Percentiles rank a stretch among this genome's conserved stretches.
These are phyloP conservation scores for Ophiostoma sp. DNA, from an alignment of 2,329 filamentous ascomycete species.

Conservation along the genomic window DNA sequence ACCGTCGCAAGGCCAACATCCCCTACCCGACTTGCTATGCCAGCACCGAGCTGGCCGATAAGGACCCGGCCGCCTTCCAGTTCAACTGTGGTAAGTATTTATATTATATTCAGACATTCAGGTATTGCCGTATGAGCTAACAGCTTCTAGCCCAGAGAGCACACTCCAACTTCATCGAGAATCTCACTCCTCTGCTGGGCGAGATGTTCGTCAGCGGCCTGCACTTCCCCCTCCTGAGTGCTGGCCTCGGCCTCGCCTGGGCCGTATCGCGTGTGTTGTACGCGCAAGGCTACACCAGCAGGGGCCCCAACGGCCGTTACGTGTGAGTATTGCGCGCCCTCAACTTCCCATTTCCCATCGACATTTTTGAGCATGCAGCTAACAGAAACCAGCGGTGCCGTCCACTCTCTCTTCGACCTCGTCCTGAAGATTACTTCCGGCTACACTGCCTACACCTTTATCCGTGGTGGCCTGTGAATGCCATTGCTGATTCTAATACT, in stretches of 20 bases:
- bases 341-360: neutral
- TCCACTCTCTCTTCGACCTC: slow-evolving; percentile 35
- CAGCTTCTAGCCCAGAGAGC: slow-evolving; percentile 47
- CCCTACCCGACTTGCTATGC: slow-evolving; percentile 56
- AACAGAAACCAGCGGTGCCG: slow-evolving; percentile 32
- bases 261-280: slow-evolving; percentile 49
- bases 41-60: slow-evolving; percentile 46
- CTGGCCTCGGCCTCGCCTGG: slow-evolving; percentile 49
- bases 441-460: slow-evolving; percentile 39
- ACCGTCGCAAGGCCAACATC: slow-evolving; percentile 50
- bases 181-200: slow-evolving; percentile 48
- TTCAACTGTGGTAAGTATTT: slow-evolving; percentile 55
- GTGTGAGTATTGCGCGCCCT: slow-evolving; percentile 31
- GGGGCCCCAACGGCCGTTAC: slow-evolving; percentile 43
- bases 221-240: slow-evolving; percentile 46
- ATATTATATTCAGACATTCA: neutral
- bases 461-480: neutral
- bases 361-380: too few species aligned
- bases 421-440: slow-evolving; percentile 41
- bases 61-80: slow-evolving; percentile 47
- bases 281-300: slow-evolving; percentile 48
- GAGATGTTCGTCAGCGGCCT: slow-evolving; percentile 53
- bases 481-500: neutral
- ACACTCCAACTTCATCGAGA: slow-evolving; percentile 61
- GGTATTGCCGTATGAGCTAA: neutral